A percentile compares a stretch with the other conserved stretches of the same genome.
Conservation (phyloP, 768 basidiomycete genomes). For the Grammothele lineata region DNA sequence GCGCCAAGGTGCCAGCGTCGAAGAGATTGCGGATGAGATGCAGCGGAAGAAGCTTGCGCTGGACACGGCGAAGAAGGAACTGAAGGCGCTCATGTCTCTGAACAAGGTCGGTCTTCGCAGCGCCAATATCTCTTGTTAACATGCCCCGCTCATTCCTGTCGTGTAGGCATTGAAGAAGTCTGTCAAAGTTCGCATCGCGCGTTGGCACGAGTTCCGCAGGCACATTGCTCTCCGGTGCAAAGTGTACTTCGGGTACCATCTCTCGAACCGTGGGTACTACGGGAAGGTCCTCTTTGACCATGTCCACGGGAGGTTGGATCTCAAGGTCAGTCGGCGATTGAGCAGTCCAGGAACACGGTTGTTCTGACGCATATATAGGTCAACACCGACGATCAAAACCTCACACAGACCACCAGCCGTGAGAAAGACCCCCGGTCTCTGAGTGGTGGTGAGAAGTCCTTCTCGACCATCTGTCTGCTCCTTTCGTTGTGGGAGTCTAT, state of each 20-base stretch:
- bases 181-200: constrained; percentile 55
- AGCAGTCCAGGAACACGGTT: not conserved
- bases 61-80: constrained; percentile 55
- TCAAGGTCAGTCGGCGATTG: constrained; percentile 45
- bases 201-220: constrained; percentile 86
- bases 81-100: constrained; percentile 57
- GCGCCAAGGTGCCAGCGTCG: constrained; percentile 68
- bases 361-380: constrained; percentile 38
- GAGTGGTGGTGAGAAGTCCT: constrained; percentile 95
- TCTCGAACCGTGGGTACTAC: constrained; percentile 82
- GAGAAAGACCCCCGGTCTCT: constrained; percentile 85
- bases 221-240: constrained; percentile 89
- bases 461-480: constrained; percentile 90
- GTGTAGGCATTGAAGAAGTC: constrained; percentile 63
- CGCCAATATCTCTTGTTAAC: not conserved
- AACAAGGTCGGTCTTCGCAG: constrained; percentile 49
- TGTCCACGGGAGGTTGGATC: constrained; percentile 49
- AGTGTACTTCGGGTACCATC: constrained; percentile 74
- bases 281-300: constrained; percentile 91
- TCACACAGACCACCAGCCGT: constrained; percentile 48
- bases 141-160: not conserved
- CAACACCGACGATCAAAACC: constrained; percentile 76
- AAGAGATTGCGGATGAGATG: constrained; percentile 71
- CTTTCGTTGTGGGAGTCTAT: constrained; percentile 97
- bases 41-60: constrained; percentile 58